Base-by-base conservation (phyloP, 441 rosid genomes). In the Theobroma grandiflorum region DNA sequence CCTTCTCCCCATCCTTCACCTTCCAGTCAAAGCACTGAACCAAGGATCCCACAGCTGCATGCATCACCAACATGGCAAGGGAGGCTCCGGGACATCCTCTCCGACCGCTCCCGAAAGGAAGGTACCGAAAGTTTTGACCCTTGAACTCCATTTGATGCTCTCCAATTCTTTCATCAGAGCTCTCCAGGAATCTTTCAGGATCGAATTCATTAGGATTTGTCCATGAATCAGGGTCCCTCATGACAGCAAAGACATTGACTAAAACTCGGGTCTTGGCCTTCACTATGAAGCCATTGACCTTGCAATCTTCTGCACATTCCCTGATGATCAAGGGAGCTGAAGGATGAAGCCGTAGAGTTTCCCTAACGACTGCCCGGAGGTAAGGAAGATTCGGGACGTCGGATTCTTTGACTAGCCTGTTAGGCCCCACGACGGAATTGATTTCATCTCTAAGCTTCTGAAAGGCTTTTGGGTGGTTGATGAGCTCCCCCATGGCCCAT, bases 141-240 rank as follows among this genome's bases (percentile, higher is more conserved):
- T 90, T 92, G 73, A 67, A 90, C 72, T 91, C 95, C 98, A 88
- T 92, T 42, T 88, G 92, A 71, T 89, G 92, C 76, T 89, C 94
- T 6, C 80, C 84, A 43, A 88, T 86, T 83, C 69, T 85, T 83
- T 88, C 88, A 4, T 76, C 82, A 26, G 90, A 86, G 37, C 79
- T 78, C 38, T 42, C 77, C 45, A 84, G 22, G 52, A 87, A 87
- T 75, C 90, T 82, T 78, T 85, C 88, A 0, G 88, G 88, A 8
- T 52, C 18, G 72, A 84, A 85, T 63, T 74, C 80, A 18, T 80
- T 65, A 2, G 86, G 87, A 18, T 77, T 35, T 4, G 16, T 38
- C 86, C 86, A 83, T 50, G 43, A 53, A 4, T 74, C 74, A 4
- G 86, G 79, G 83, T 87, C 90, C 50, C 84, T 76, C 90, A 71